phyloP scores from a whole-genome alignment of 2,329 filamentous ascomycete genomes.

The Aspergillus hortae region DNA sequence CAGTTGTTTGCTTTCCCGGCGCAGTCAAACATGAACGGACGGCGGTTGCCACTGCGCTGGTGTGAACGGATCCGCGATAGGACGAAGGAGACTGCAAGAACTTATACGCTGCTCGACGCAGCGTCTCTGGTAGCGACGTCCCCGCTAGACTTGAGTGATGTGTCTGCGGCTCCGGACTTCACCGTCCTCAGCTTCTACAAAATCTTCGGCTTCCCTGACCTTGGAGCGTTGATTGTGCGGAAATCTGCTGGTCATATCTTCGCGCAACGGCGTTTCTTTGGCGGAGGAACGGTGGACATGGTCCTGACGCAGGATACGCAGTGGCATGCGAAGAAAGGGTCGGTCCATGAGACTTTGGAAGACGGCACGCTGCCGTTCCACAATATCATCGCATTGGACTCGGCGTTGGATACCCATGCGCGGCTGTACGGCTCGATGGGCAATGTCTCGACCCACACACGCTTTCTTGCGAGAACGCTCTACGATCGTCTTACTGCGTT shows the following conservation, averaged over 20 bases:
- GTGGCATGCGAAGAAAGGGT: constrained; percentile 77
- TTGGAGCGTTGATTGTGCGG: constrained; percentile 79
- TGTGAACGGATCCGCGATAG: constrained; percentile 45
- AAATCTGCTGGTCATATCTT: constrained; percentile 66
- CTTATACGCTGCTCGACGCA: constrained; percentile 76
- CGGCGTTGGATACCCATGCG: constrained; percentile 67
- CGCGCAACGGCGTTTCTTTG: constrained; percentile 73
- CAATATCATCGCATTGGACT: constrained; percentile 76
- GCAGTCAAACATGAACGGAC: constrained; percentile 90
- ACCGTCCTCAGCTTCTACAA: constrained; percentile 88
- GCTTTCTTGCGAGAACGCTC: constrained; percentile 59
- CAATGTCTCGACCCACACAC: constrained; percentile 67
- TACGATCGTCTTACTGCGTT: constrained; percentile 57
- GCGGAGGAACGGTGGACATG: constrained; percentile 90
- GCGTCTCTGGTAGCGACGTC: constrained; percentile 77
- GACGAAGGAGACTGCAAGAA: constrained; percentile 25
- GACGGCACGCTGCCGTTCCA: constrained; percentile 91
- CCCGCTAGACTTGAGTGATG: constrained; percentile 65
- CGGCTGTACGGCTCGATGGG: constrained; percentile 69
- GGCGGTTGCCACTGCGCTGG: constrained; percentile 71
- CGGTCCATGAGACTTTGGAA: constrained; percentile 77
- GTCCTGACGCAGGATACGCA: constrained; percentile 72
- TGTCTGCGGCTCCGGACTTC: constrained; percentile 70
- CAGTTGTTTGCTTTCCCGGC: constrained; percentile 76
- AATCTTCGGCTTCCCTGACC: constrained; percentile 93